A percentile compares a stretch with the other conserved stretches of the same genome.
Conservation (phyloP, 805 yeast genomes). For the Metschnikowia arizonensis region DNA sequence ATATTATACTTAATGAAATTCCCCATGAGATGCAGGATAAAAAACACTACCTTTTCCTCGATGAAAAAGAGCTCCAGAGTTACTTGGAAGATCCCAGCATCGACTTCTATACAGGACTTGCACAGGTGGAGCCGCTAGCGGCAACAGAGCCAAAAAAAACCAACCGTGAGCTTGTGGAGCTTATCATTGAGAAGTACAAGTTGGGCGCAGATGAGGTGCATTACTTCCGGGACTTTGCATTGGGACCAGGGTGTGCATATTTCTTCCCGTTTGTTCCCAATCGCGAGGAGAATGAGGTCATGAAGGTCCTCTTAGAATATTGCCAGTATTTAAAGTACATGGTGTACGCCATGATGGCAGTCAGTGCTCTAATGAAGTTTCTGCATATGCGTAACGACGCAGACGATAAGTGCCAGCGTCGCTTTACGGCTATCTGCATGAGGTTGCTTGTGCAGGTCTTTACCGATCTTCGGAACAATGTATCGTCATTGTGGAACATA, state of each 20-base stretch:
- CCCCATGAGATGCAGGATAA: slow-evolving; percentile 4
- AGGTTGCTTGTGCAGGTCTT: slow-evolving; percentile 18
- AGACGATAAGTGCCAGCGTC: slow-evolving; percentile 17
- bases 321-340: slow-evolving; percentile 18
- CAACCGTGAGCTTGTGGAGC: slow-evolving; percentile 13
- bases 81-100: slow-evolving; percentile 13
- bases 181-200: slow-evolving; percentile 14
- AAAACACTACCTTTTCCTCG: slow-evolving; percentile 13
- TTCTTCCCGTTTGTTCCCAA: slow-evolving; percentile 17
- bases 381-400: slow-evolving; percentile 10
- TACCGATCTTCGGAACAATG: slow-evolving; percentile 16
- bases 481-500: slow-evolving; percentile 20
- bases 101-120: background rate
- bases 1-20: slow-evolving; percentile 17
- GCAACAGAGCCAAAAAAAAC: background rate
- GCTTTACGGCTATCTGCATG: slow-evolving; percentile 19
- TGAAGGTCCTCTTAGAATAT: slow-evolving; percentile 19
- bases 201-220: slow-evolving; percentile 13
- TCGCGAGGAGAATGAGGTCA: slow-evolving; percentile 15
- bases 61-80: slow-evolving; percentile 15
- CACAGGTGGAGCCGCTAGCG: background rate
- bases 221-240: slow-evolving; percentile 12
- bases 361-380: slow-evolving; percentile 16
- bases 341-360: slow-evolving; percentile 20
- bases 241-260: slow-evolving; percentile 11